Evolutionary conservation across 129 eudicot genomes (phyloP).

Genomic region (Scalesia atractyloides): DNA sequence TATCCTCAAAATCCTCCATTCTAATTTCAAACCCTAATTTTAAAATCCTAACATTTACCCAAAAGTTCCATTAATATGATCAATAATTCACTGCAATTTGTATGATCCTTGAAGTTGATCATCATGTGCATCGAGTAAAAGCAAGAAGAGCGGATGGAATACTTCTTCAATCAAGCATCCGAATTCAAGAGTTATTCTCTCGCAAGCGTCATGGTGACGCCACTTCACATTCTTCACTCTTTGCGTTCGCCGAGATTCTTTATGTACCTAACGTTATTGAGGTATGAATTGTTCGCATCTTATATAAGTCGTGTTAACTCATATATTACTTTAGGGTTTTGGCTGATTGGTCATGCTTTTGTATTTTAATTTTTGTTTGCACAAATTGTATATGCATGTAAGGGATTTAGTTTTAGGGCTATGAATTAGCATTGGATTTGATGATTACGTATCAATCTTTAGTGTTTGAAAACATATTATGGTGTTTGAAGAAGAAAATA

Average conservation of each 20-base stretch:
- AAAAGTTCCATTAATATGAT: neutral
- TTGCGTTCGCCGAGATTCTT: constrained; percentile 40
- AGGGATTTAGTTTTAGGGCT: constrained; percentile 5
- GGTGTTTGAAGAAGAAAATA: too few relatives aligned
- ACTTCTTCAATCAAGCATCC: constrained; percentile 30
- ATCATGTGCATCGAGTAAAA: constrained; percentile 37
- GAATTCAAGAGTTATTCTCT: constrained; percentile 12
- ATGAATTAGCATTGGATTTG: neutral
- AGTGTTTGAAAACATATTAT: too few relatives aligned
- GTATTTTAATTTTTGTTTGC: constrained; percentile 3
- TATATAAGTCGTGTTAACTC: neutral
- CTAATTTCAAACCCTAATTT: constrained; percentile 8
- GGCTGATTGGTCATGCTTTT: neutral
- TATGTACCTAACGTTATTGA: constrained; percentile 28
- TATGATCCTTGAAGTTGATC: neutral
- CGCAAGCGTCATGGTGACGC: constrained; percentile 26
- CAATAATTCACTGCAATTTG: neutral
- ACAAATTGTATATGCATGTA: neutral
- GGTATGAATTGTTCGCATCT: constrained; percentile 9
- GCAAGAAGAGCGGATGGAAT: constrained; percentile 33
- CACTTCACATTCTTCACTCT: constrained; percentile 42
- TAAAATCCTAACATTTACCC: neutral
- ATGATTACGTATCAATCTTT: neutral
- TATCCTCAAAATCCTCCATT: neutral
- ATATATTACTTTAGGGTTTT: neutral